Conservation (phyloP, 139 green algal genomes). For the Dunaliella sp. region DNA sequence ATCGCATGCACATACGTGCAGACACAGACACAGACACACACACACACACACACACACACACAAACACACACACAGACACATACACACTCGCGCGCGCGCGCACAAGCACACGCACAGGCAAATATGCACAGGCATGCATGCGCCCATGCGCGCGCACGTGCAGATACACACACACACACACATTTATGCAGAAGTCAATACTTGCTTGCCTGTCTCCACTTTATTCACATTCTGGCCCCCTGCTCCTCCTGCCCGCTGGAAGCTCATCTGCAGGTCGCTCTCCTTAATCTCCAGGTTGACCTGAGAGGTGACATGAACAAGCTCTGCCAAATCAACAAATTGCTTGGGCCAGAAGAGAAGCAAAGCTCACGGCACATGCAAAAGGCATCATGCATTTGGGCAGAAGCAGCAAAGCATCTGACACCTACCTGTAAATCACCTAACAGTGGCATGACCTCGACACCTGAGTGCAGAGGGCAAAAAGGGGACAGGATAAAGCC, state of each 20-base stretch:
- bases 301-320: not conserved
- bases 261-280: slow-evolving; percentile 85
- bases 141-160: too few relatives aligned
- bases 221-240: slow-evolving; percentile 99
- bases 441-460: slow-evolving; percentile 79
- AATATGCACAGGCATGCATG: too few relatives aligned
- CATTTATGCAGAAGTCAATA: too few relatives aligned
- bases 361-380: not conserved
- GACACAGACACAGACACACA: too few relatives aligned
- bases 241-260: slow-evolving; percentile 71
- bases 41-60: too few relatives aligned
- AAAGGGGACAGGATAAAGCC: too few relatives aligned
- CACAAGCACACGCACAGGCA: too few relatives aligned
- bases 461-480: too few relatives aligned
- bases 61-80: too few relatives aligned
- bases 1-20: too few relatives aligned
- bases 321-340: slow-evolving; percentile 32
- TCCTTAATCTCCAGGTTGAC: slow-evolving; percentile 65
- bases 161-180: too few relatives aligned
- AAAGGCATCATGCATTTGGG: not conserved
- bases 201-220: slow-evolving; percentile 72
- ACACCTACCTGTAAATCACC: slow-evolving; percentile 7
- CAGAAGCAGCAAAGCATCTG: not conserved
- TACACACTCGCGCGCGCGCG: too few relatives aligned
- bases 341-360: slow-evolving; percentile 29